phyloP scores from a whole-genome alignment of 2,329 filamentous ascomycete genomes.

The Aspergillus neoniger region DNA sequence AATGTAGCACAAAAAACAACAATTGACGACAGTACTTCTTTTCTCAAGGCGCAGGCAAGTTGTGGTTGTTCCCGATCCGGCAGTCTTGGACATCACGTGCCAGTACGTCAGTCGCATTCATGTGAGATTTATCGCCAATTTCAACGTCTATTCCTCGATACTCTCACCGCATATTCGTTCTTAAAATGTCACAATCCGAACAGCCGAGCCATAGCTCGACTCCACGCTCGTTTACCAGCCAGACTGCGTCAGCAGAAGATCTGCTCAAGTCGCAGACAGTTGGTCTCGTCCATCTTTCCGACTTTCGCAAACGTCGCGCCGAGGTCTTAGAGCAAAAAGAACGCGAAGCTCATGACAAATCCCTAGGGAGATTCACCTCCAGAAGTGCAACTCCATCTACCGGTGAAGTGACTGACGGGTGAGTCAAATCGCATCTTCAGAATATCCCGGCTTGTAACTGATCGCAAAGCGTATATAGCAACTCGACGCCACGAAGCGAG shows the following conservation, averaged over 20 bases:
- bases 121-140: slow-evolving; percentile 2
- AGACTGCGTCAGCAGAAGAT: slow-evolving; percentile 76
- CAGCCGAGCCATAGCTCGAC: slow-evolving; percentile 46
- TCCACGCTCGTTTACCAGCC: slow-evolving; percentile 65
- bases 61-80: background rate
- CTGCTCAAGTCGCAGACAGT: slow-evolving; percentile 83
- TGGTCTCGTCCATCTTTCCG: slow-evolving; percentile 85
- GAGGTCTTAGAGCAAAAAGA: slow-evolving; percentile 92
- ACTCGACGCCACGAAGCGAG: slow-evolving; percentile 51
- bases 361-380: slow-evolving; percentile 50
- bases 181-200: slow-evolving; percentile 34
- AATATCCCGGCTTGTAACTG: slow-evolving; percentile 40
- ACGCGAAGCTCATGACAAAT: slow-evolving; percentile 70
- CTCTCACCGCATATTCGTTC: background rate
- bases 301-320: slow-evolving; percentile 93
- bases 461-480: slow-evolving; percentile 59
- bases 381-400: slow-evolving; percentile 54
- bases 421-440: slow-evolving; percentile 38
- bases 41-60: background rate
- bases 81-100: slow-evolving; percentile 16
- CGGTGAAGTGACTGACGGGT: slow-evolving; percentile 59
- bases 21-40: too few relatives aligned
- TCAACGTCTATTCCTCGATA: background rate
- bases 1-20: too few relatives aligned
- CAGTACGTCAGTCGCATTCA: slow-evolving; percentile 16